phyloP scores from a whole-genome alignment of 495 filamentous ascomycete species.

The Cenococcum geophilum region DNA sequence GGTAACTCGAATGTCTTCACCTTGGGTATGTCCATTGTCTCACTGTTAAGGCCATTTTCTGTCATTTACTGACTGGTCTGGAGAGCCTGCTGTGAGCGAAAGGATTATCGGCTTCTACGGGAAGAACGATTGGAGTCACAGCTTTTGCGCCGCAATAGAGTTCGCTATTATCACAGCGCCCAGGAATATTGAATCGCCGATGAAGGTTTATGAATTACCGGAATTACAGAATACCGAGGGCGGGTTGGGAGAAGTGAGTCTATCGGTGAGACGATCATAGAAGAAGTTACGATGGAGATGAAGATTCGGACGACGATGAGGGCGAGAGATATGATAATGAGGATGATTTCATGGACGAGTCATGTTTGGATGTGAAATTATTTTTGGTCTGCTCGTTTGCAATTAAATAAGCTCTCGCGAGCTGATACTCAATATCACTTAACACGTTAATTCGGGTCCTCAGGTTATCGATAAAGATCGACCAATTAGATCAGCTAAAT shows the following conservation, averaged over 20 bases:
- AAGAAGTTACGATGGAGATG: not conserved
- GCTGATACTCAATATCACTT: too few species aligned
- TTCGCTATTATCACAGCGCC: slow-evolving; percentile 45
- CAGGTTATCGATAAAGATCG: too few species aligned
- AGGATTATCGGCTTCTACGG: slow-evolving; percentile 44
- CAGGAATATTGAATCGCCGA: slow-evolving; percentile 36
- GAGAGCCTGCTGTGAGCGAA: slow-evolving; percentile 33
- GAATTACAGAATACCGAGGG: slow-evolving; percentile 35
- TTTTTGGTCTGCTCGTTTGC: too few species aligned
- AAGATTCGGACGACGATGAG: not conserved
- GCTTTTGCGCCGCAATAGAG: slow-evolving; percentile 19
- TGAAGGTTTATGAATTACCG: slow-evolving; percentile 35
- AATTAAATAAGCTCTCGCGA: too few species aligned
- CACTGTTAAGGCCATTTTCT: not conserved
- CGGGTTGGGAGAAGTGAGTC: not conserved
- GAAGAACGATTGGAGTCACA: slow-evolving; percentile 29
- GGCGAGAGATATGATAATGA: not conserved
- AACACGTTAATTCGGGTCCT: too few species aligned
- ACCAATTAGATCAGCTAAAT: too few species aligned
- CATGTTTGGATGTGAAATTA: not conserved
- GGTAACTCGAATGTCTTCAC: not conserved
- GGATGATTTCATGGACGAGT: not conserved
- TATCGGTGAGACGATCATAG: not conserved
- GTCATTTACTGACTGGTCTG: slow-evolving; percentile 6
- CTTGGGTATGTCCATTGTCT: not conserved